Conservation (phyloP, 139 green algal species). For the Tetradesmus obliquus region DNA sequence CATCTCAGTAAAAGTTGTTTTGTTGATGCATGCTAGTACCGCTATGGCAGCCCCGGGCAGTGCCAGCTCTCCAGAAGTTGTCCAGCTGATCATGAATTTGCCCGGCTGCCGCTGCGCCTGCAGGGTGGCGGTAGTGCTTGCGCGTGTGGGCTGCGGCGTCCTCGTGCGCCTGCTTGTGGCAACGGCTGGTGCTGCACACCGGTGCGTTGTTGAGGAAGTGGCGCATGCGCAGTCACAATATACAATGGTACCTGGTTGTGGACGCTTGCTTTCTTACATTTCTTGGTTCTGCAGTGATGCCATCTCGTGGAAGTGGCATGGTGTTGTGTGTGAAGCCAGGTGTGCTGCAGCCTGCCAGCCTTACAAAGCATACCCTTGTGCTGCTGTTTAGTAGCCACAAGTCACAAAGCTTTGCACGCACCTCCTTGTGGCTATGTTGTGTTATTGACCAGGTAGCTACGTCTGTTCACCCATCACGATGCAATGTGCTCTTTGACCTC, state of each 20-base stretch:
- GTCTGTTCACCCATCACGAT: not conserved
- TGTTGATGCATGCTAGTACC: not conserved
- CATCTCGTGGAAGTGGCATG: too few species aligned
- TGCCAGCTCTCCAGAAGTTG: not conserved
- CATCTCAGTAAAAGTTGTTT: not conserved
- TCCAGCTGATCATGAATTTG: not conserved
- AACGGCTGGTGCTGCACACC: not conserved
- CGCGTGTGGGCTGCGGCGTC: not conserved
- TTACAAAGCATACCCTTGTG: too few species aligned
- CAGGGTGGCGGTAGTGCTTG: not conserved
- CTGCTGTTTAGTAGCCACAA: too few species aligned
- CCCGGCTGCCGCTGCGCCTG: not conserved
- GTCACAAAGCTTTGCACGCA: too few species aligned
- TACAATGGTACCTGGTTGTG: too few species aligned
- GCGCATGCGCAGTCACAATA: not conserved
- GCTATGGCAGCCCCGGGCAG: not conserved
- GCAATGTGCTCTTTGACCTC: not conserved
- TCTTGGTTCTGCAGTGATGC: too few species aligned
- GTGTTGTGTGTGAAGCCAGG: too few species aligned
- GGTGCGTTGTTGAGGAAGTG: not conserved
- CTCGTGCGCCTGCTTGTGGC: not conserved
- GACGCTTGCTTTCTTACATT: too few species aligned
- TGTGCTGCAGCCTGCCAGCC: too few species aligned
- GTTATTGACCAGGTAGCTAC: too few species aligned
- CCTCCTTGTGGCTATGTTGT: too few species aligned